These are phyloP conservation scores for Hyaloscypha finlandica DNA, from an alignment of 495 filamentous ascomycete genomes.

Conservation along the genomic window DNA sequence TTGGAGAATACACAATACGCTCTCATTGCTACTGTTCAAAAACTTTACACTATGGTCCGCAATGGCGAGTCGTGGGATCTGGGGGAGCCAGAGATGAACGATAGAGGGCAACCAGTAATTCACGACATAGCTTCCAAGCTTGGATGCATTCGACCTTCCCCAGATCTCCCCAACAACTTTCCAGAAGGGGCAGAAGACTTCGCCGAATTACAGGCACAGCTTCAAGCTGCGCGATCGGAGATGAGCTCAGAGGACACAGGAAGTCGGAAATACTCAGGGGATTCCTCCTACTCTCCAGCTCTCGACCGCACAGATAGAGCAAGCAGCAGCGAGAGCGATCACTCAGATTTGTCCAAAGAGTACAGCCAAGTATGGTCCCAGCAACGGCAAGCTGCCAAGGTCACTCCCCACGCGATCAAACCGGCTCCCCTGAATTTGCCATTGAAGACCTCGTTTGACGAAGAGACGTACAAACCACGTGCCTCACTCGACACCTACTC, in stretches of 20 bases:
- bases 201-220: slow-evolving; percentile 37
- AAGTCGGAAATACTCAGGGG: slow-evolving; percentile 33
- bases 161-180: slow-evolving; percentile 56
- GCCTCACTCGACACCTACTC: slow-evolving; percentile 25
- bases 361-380: slow-evolving; percentile 37
- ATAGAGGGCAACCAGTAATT: slow-evolving; percentile 55
- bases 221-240: slow-evolving; percentile 47
- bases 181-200: slow-evolving; percentile 55
- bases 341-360: slow-evolving; percentile 52
- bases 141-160: slow-evolving; percentile 56
- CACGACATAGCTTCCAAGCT: slow-evolving; percentile 59
- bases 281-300: slow-evolving; percentile 23
- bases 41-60: slow-evolving; percentile 59
- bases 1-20: slow-evolving; percentile 59
- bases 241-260: slow-evolving; percentile 24
- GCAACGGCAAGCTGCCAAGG: slow-evolving; percentile 7
- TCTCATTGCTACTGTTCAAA: slow-evolving; percentile 57
- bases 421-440: slow-evolving; percentile 13
- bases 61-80: slow-evolving; percentile 55
- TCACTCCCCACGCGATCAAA: not conserved
- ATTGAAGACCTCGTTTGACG: slow-evolving; percentile 3
- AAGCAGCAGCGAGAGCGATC: slow-evolving; percentile 54
- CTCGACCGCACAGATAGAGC: slow-evolving; percentile 46
- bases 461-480: slow-evolving; percentile 18
- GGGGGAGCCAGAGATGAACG: slow-evolving; percentile 57